A percentile compares a stretch with the other conserved stretches of the same genome.
phyloP scores from a whole-genome alignment of 176 grass and related monocot species.

The Elaeis guineensis region DNA sequence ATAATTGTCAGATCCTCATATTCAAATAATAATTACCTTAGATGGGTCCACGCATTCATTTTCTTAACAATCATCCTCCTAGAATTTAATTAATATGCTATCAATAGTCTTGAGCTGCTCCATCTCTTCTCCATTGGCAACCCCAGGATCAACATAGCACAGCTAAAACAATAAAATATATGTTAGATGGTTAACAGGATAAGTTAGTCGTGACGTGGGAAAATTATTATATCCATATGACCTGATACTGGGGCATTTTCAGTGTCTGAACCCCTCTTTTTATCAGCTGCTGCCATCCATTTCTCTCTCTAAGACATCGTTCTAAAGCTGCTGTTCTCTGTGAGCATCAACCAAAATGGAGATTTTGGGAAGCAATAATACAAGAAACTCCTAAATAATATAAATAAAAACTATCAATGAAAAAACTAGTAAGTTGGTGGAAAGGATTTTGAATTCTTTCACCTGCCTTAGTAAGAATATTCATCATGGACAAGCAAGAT shows the following conservation, averaged over 20 bases:
- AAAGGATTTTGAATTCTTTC: background rate
- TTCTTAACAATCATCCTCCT: slow-evolving; percentile 6
- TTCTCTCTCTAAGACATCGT: slow-evolving; percentile 50
- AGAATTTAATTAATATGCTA: slow-evolving; percentile 63
- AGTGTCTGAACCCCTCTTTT: slow-evolving; percentile 87
- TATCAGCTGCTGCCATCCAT: slow-evolving; percentile 57
- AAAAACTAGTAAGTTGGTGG: background rate
- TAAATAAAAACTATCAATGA: background rate
- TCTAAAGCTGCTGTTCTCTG: slow-evolving; percentile 72
- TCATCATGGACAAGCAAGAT: too few relatives aligned
- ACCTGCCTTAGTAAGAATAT: background rate
- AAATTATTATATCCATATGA: slow-evolving; percentile 17
- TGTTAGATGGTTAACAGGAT: background rate
- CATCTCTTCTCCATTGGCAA: slow-evolving; percentile 49
- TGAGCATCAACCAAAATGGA: background rate
- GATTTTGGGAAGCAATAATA: background rate
- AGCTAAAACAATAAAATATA: slow-evolving; percentile 35
- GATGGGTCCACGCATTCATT: too few relatives aligned
- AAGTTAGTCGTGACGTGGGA: background rate
- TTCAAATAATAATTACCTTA: too few relatives aligned
- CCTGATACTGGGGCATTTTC: slow-evolving; percentile 87
- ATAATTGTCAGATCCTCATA: too few relatives aligned
- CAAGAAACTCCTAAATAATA: background rate
- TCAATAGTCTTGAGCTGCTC: slow-evolving; percentile 63
- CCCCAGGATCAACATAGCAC: slow-evolving; percentile 77